Evolutionary conservation across 208 protist species (phyloP).

Genomic region (Leishmania mexicana): DNA sequence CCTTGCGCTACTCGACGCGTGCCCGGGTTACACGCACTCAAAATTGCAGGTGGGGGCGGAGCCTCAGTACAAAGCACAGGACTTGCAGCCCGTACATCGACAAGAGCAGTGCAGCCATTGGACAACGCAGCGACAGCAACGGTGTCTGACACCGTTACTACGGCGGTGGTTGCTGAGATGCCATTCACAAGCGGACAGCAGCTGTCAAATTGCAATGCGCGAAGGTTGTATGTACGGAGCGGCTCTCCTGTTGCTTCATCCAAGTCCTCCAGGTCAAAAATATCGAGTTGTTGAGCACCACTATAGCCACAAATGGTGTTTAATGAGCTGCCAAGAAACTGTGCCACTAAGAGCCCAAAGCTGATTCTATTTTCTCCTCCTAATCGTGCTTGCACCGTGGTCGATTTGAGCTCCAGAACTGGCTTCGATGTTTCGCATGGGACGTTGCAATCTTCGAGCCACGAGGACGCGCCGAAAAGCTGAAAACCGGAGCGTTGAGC

Average conservation of each 20-base stretch:
- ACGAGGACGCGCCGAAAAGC: slow-evolving; percentile 16
- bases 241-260: slow-evolving; percentile 64
- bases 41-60: slow-evolving; percentile 2
- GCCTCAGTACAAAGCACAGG: slow-evolving; percentile 25
- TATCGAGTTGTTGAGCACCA: slow-evolving; percentile 41
- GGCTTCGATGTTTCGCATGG: background rate
- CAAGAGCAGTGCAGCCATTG: slow-evolving; percentile 44
- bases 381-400: slow-evolving; percentile 19
- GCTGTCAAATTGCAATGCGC: slow-evolving; percentile 1
- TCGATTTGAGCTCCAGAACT: slow-evolving; percentile 10
- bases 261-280: slow-evolving; percentile 82
- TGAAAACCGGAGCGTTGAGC: slow-evolving; percentile 26
- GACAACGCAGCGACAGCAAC: slow-evolving; percentile 49
- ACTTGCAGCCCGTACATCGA: slow-evolving; percentile 34
- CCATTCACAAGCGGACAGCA: background rate
- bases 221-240: slow-evolving; percentile 46
- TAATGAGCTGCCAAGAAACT: slow-evolving; percentile 63
- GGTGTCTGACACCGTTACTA: slow-evolving; percentile 38
- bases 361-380: slow-evolving; percentile 28
- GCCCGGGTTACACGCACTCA: background rate
- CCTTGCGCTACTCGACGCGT: background rate
- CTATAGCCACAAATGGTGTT: slow-evolving; percentile 48
- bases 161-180: slow-evolving; percentile 25
- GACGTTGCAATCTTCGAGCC: background rate
- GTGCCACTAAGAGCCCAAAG: slow-evolving; percentile 51